Evolutionary conservation across 345 rosid genomes (phyloP), one percentile per base, ranked within the genome.

Genomic region (Punica granatum): DNA sequence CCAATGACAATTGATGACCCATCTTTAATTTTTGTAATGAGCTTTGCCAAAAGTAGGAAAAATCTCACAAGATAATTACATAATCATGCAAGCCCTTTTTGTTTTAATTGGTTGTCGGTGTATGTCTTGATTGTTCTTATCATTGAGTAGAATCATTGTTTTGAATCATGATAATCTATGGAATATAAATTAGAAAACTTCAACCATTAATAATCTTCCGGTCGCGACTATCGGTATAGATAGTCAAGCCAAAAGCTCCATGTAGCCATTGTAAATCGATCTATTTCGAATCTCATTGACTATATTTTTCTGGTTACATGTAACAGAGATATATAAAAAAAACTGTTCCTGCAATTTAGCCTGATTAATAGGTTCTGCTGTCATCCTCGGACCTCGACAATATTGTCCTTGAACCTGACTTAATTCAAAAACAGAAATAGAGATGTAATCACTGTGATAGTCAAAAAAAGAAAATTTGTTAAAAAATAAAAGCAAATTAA

Each of bases 31-130:
- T 51, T n/a, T 23, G 28, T 9, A 66, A 44, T 54, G 26, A 13
- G 26, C 16, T 66, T 13, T 19, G 0, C 12, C 32, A 18, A 34
- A 36, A 64, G 67, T 84, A 87, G 19, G 12, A 13, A 31, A 31
- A 58, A 15, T 3, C 32, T 28, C 35, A 26, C 3, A 1, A 10
- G 35, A 7, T 7, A 30, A 59, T 1, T 59, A 59, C 35, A 26
- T 19, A 28, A 28, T 12, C 19, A 26, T 59, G 34, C 1, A n/a
- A n/a, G n/a, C n/a, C 28, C 28, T 37, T 5, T 49, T 49, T 6
- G 11, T 11, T 49, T 4, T 49, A 18, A 11, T 18, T 21, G 6
- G 4, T 49, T 49, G 54, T 49, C 12, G 54, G 54, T 10, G 26
- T 49, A 23, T 18, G 16, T 49, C 54, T 3, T 19, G n/a, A n/a